A percentile compares a stretch with the other conserved stretches of the same genome.
phyloP scores from a whole-genome alignment of 441 rosid genomes.

The Gossypium davidsonii region DNA sequence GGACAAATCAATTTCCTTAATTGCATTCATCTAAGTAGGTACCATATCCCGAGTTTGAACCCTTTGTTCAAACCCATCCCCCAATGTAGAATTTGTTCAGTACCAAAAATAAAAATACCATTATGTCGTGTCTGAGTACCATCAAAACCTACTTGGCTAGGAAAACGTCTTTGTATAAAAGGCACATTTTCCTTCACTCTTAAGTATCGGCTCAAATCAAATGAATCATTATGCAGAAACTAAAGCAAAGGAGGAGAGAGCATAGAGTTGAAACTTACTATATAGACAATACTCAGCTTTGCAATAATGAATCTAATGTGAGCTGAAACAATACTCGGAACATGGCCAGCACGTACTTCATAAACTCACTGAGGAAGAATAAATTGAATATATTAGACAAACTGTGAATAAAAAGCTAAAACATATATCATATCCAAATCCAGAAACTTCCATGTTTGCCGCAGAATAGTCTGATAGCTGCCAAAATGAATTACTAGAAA shows the following conservation, averaged over 20 bases:
- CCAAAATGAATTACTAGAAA: neutral
- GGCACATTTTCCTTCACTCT: neutral
- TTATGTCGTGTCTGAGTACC: neutral
- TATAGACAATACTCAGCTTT: constrained; percentile 17
- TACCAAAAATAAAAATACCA: no score
- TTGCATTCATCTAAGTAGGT: neutral
- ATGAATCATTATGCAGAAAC: neutral
- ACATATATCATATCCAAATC: neutral
- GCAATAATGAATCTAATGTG: neutral
- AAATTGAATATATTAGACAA: neutral
- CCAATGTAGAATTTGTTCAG: no score
- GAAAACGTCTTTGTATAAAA: neutral
- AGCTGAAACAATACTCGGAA: neutral
- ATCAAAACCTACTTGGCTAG: neutral
- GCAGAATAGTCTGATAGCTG: neutral
- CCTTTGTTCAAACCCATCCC: neutral
- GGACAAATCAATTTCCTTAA: neutral
- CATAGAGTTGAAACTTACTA: constrained; percentile 19
- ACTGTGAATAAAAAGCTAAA: neutral
- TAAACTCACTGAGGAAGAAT: constrained; percentile 27
- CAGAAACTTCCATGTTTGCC: neutral
- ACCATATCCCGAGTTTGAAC: neutral
- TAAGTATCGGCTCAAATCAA: neutral
- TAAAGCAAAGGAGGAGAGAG: neutral
- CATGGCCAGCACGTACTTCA: constrained; percentile 2